A percentile compares a stretch with the other conserved stretches of the same genome.
These are phyloP conservation scores for Zoysia pacifica DNA, from an alignment of 176 grass and related monocot genomes.

Conservation along the genomic window DNA sequence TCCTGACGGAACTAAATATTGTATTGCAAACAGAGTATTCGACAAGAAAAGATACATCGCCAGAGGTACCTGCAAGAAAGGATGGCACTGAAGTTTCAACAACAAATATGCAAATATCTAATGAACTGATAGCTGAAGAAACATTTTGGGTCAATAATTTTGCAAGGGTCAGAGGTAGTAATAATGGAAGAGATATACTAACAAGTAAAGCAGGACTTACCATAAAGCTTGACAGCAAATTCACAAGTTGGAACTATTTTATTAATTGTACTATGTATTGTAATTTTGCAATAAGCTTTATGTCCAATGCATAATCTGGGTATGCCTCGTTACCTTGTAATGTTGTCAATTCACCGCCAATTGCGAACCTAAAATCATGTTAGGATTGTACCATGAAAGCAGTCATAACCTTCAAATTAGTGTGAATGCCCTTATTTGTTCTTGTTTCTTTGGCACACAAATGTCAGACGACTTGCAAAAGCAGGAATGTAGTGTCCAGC, in stretches of 20 bases:
- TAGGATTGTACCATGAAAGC: neutral
- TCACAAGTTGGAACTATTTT: slow-evolving; percentile 15
- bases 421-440: slow-evolving; percentile 76
- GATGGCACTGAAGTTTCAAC: slow-evolving; percentile 9
- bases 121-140: slow-evolving; percentile 24
- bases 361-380: slow-evolving; percentile 60
- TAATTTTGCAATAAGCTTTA: slow-evolving; percentile 58
- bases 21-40: slow-evolving; percentile 76
- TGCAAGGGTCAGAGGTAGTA: neutral
- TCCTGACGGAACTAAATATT: slow-evolving; percentile 78
- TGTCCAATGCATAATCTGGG: slow-evolving; percentile 11
- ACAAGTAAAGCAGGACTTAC: slow-evolving; percentile 44
- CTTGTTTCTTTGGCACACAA: slow-evolving; percentile 67
- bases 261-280: slow-evolving; percentile 55
- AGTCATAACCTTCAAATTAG: slow-evolving; percentile 71
- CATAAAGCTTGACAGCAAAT: slow-evolving; percentile 64
- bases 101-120: slow-evolving; percentile 2
- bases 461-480: slow-evolving; percentile 54
- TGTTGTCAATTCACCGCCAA: slow-evolving; percentile 70
- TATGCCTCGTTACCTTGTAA: slow-evolving; percentile 49
- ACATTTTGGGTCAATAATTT: neutral
- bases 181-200: neutral
- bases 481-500: slow-evolving; percentile 87
- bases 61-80: slow-evolving; percentile 68
- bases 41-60: slow-evolving; percentile 68